Percentiles rank a stretch among this genome's conserved stretches.
Conservation (phyloP, 2,329 filamentous ascomycete species). For the Colletotrichum sansevieriae region DNA sequence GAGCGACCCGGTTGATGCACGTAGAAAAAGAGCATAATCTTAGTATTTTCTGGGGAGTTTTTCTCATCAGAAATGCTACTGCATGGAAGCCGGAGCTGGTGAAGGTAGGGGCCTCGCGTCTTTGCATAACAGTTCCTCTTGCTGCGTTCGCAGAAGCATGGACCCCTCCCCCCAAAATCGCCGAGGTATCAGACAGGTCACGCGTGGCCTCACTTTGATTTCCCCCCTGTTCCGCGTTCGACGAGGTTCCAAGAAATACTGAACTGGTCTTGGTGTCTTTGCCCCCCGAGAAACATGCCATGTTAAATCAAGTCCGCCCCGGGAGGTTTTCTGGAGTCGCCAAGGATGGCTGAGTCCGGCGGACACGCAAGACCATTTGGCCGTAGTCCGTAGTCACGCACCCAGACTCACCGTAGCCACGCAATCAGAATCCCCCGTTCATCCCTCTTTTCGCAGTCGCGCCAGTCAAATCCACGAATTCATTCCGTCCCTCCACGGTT, state of each 20-base stretch:
- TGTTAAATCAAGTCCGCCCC: neutral
- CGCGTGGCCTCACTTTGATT: neutral
- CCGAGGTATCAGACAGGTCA: constrained; percentile 28
- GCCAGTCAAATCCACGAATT: constrained; percentile 10
- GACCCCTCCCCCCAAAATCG: neutral
- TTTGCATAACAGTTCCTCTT: neutral
- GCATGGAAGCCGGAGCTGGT: constrained; percentile 17
- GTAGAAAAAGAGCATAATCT: neutral
- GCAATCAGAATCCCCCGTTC: constrained; percentile 23
- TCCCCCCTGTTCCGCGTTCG: neutral
- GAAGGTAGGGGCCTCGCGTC: neutral
- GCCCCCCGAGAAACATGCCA: constrained; percentile 12
- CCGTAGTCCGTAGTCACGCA: constrained; percentile 5
- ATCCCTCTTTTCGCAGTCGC: constrained; percentile 27
- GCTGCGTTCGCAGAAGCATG: constrained; percentile 1
- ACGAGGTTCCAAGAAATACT: neutral
- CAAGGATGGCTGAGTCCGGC: constrained; percentile 38
- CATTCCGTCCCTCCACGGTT: neutral
- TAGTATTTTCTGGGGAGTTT: neutral
- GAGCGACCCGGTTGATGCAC: constrained; percentile 5
- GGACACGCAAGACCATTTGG: constrained; percentile 34
- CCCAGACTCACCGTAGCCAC: neutral
- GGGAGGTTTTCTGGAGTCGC: constrained; percentile 12
- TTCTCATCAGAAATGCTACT: neutral
- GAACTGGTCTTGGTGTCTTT: neutral